phyloP scores from a whole-genome alignment of 805 yeast genomes.

The Wickerhamiella galacta region DNA sequence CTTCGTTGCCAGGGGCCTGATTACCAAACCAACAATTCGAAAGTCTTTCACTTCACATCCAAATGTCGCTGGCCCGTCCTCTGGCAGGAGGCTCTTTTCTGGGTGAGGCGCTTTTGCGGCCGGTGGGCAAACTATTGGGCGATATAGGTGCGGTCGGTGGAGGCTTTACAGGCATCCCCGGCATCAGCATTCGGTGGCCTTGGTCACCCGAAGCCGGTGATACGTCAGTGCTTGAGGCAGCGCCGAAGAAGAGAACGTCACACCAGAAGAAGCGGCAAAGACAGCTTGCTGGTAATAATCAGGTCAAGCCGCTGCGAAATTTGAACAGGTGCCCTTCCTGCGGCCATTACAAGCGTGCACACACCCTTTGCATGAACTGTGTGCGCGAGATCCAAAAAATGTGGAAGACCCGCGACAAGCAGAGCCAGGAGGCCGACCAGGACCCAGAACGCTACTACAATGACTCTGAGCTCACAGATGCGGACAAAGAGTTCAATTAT shows the following conservation, averaged over 20 bases:
- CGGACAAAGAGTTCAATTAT: conserved; percentile 15
- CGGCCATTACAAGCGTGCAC: conserved; percentile 81
- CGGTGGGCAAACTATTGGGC: conserved; percentile 1
- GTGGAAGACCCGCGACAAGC: conserved; percentile 34
- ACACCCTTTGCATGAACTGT: conserved; percentile 85
- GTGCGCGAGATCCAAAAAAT: conserved; percentile 61
- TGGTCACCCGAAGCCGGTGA: conserved; percentile 16
- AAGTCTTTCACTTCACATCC: no score
- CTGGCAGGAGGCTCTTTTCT: no score
- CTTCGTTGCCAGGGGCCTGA: no score
- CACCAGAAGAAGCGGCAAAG: conserved; percentile 73
- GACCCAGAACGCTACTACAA: conserved; percentile 16
- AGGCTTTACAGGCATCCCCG: conserved; percentile 2
- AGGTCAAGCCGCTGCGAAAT: conserved; percentile 55
- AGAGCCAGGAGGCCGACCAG: conserved; percentile 6
- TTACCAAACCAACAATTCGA: no score
- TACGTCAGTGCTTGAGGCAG: conserved; percentile 64
- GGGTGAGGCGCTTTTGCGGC: no score
- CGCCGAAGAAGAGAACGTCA: conserved; percentile 85
- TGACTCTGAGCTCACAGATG: conserved; percentile 7
- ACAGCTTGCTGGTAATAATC: conserved; percentile 67
- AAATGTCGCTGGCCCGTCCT: no score
- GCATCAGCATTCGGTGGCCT: conserved; percentile 11
- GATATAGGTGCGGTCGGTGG: not conserved
- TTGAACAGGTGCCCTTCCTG: conserved; percentile 89